Evolutionary conservation across 2,329 filamentous ascomycete species (phyloP).

Genomic region (Cladosporium sphaerospermum): DNA sequence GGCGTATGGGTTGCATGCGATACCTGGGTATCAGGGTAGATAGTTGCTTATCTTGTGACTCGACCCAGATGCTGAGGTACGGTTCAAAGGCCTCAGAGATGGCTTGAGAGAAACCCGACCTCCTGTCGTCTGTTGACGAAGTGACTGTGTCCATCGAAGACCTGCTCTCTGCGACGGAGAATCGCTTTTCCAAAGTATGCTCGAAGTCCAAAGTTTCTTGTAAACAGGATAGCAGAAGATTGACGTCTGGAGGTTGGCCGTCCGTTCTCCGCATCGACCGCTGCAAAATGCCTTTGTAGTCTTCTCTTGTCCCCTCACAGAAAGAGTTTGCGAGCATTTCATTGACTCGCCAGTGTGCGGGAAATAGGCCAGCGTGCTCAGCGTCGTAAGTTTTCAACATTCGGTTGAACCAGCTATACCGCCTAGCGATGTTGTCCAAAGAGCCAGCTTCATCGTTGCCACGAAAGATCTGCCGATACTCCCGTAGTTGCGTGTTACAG

Average conservation of each 20-base stretch:
- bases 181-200: slow-evolving; percentile 79
- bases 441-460: slow-evolving; percentile 95
- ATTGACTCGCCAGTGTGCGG: slow-evolving; percentile 78
- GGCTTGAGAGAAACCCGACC: slow-evolving; percentile 75
- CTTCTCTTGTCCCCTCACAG: slow-evolving; percentile 90
- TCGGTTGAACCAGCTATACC: slow-evolving; percentile 94
- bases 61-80: slow-evolving; percentile 94
- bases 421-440: slow-evolving; percentile 88
- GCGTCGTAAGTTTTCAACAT: slow-evolving; percentile 95
- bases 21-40: slow-evolving; percentile 82
- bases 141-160: slow-evolving; percentile 78
- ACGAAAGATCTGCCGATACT: slow-evolving; percentile 92
- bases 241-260: slow-evolving; percentile 79
- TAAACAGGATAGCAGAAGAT: slow-evolving; percentile 77
- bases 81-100: slow-evolving; percentile 97
- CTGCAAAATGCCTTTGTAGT: slow-evolving; percentile 89
- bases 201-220: slow-evolving; percentile 98
- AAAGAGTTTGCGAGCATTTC: slow-evolving; percentile 87
- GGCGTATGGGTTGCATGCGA: slow-evolving; percentile 70
- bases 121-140: slow-evolving; percentile 65
- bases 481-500: slow-evolving; percentile 90
- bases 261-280: slow-evolving; percentile 74
- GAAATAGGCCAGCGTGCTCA: slow-evolving; percentile 84
- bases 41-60: slow-evolving; percentile 86
- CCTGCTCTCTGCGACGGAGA: slow-evolving; percentile 59